phyloP scores from a whole-genome alignment of 805 yeast genomes.

The Isabelozyma pseudorhagii region DNA sequence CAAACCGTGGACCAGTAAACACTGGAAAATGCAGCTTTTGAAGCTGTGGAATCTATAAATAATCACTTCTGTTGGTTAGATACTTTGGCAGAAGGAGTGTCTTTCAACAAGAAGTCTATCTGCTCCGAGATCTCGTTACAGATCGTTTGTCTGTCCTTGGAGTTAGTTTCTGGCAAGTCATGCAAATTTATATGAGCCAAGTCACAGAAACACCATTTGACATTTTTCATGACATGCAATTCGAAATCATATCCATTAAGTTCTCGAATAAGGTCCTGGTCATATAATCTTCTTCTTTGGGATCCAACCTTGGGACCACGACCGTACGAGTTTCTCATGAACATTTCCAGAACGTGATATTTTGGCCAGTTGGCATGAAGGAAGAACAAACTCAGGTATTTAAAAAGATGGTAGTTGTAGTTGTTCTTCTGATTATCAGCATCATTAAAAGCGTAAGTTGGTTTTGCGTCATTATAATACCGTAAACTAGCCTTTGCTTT shows the following conservation, averaged over 20 bases:
- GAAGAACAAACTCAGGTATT: slow-evolving; percentile 24
- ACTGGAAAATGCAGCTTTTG: no score
- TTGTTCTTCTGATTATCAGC: slow-evolving; percentile 19
- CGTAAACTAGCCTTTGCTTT: slow-evolving; percentile 3
- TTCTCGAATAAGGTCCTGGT: slow-evolving; percentile 20
- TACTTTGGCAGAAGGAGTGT: not conserved
- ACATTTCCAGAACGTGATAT: slow-evolving; percentile 21
- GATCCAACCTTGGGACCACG: slow-evolving; percentile 23
- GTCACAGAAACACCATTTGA: slow-evolving; percentile 29
- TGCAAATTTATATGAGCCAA: slow-evolving; percentile 14
- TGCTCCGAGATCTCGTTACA: slow-evolving; percentile 24
- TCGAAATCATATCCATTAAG: slow-evolving; percentile 27
- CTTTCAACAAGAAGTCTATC: slow-evolving; percentile 14
- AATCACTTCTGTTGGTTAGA: no score
- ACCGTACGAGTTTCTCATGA: slow-evolving; percentile 19
- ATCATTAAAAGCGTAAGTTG: slow-evolving; percentile 17
- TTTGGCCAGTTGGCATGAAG: slow-evolving; percentile 41
- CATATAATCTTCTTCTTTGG: slow-evolving; percentile 25
- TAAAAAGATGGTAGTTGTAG: slow-evolving; percentile 27
- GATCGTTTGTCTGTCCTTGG: slow-evolving; percentile 17
- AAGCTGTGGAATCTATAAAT: no score
- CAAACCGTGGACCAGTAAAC: no score
- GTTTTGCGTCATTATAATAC: slow-evolving; percentile 10
- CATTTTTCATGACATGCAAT: slow-evolving; percentile 19
- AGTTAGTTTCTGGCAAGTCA: slow-evolving; percentile 16